Evolutionary conservation across 306 rosid species (phyloP).

Genomic region (Canavalia gladiata): DNA sequence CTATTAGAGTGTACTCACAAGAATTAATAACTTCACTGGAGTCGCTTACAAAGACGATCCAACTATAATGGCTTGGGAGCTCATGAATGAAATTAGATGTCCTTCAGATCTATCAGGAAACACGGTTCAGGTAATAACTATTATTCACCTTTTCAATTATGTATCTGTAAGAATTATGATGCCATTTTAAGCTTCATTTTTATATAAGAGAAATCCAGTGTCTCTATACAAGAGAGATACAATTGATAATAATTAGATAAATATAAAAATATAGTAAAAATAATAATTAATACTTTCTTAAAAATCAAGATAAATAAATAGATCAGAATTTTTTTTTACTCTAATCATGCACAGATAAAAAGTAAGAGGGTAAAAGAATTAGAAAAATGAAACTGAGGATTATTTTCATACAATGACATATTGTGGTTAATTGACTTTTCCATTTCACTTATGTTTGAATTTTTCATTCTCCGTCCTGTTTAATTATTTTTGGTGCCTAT

Average conservation of each 20-base stretch:
- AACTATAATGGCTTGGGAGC: conserved; percentile 98
- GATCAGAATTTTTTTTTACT: no score
- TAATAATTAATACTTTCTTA: no score
- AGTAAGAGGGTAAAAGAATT: not conserved
- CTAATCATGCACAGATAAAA: no score
- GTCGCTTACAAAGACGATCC: conserved; percentile 86
- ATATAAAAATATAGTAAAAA: no score
- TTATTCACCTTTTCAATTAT: not conserved
- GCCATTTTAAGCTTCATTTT: conserved; percentile 1
- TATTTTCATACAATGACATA: no score
- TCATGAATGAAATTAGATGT: conserved; percentile 91
- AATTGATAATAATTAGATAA: no score
- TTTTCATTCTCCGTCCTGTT: not conserved
- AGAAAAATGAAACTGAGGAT: not conserved
- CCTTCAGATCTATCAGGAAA: conserved; percentile 79
- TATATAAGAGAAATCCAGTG: not conserved
- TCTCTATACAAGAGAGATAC: no score
- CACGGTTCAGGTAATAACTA: conserved; percentile 73
- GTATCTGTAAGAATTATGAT: no score
- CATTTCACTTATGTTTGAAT: not conserved
- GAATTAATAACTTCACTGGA: conserved; percentile 78
- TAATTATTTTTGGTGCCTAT: not conserved
- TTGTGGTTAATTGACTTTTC: not conserved
- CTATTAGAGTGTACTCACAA: conserved; percentile 69
- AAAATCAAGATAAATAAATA: no score